Percentiles rank a stretch among this genome's conserved stretches.
phyloP scores from a whole-genome alignment of 192 early-diverging fungal species.

The Gigaspora rosea region DNA sequence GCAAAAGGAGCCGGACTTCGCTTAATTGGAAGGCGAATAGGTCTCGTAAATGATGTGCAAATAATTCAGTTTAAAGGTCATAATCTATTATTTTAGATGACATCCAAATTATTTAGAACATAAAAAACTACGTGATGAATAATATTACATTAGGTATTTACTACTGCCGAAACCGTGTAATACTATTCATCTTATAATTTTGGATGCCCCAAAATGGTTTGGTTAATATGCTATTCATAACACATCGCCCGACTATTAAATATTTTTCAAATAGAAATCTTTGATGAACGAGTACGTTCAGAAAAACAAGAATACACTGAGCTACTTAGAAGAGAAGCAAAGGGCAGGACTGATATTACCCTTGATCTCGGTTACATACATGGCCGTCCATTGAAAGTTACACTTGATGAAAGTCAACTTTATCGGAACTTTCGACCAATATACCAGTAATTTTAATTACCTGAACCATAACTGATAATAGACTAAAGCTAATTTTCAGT shows the following conservation, averaged over 20 bases:
- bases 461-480: no score
- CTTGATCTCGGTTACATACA: no score
- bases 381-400: slow-evolving; percentile 12
- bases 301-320: slow-evolving; percentile 19
- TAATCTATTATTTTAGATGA: no score
- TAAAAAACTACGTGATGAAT: no score
- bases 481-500: no score
- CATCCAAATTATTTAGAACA: no score
- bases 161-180: no score
- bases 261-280: slow-evolving; percentile 21
- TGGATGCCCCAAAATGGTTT: no score
- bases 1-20: slow-evolving; percentile 2
- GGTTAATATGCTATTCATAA: slow-evolving; percentile 20
- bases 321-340: slow-evolving; percentile 24
- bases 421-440: slow-evolving; percentile 15
- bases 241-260: slow-evolving; percentile 9
- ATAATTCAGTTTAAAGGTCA: slow-evolving; percentile 19
- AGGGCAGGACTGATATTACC: no score
- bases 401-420: slow-evolving; percentile 15
- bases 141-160: no score
- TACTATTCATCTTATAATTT: no score
- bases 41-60: slow-evolving; percentile 17
- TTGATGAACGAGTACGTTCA: slow-evolving; percentile 14
- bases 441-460: slow-evolving; percentile 27
- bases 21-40: slow-evolving; percentile 17